phyloP scores from a whole-genome alignment of 2,329 filamentous ascomycete genomes.

The Ceratocystis cacaofunesta region DNA sequence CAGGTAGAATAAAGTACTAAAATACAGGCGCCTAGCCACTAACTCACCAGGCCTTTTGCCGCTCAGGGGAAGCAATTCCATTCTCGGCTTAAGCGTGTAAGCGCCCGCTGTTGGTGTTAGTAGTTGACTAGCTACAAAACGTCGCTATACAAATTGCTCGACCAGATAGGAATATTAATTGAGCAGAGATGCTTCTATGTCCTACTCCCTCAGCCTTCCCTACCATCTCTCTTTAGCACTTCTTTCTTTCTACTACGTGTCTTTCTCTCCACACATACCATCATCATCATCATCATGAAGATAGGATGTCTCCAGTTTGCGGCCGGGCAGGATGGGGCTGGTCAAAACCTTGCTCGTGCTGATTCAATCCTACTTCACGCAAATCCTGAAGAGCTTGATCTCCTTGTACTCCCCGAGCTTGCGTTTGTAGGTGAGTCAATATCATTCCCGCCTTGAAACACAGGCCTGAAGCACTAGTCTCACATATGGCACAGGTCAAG shows the following conservation, averaged over 20 bases:
- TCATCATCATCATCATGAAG: slow-evolving; percentile 33
- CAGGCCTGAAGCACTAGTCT: slow-evolving; percentile 35
- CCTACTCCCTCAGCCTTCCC: neutral
- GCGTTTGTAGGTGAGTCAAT: slow-evolving; percentile 32
- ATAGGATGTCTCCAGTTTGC: slow-evolving; percentile 59
- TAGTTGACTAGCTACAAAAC: too few relatives aligned
- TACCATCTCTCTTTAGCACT: neutral
- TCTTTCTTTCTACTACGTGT: neutral
- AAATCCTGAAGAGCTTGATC: slow-evolving; percentile 34
- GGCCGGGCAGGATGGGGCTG: slow-evolving; percentile 51
- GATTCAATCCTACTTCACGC: slow-evolving; percentile 42
- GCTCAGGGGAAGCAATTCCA: too few relatives aligned
- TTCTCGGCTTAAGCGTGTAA: too few relatives aligned
- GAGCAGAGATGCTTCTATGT: too few relatives aligned
- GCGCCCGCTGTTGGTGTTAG: too few relatives aligned
- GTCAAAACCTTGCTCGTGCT: slow-evolving; percentile 55
- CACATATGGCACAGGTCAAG: slow-evolving; percentile 39
- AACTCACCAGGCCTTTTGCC: too few relatives aligned
- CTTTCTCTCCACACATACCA: neutral
- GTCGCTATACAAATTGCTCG: too few relatives aligned
- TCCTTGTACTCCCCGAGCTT: slow-evolving; percentile 53
- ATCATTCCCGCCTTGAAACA: slow-evolving; percentile 30
- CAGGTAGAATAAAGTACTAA: too few relatives aligned
- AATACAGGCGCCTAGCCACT: too few relatives aligned
- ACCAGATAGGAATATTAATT: too few relatives aligned